These are phyloP conservation scores for Paraphoma sp. DNA, from an alignment of 2,329 filamentous ascomycete species.

Conservation along the genomic window DNA sequence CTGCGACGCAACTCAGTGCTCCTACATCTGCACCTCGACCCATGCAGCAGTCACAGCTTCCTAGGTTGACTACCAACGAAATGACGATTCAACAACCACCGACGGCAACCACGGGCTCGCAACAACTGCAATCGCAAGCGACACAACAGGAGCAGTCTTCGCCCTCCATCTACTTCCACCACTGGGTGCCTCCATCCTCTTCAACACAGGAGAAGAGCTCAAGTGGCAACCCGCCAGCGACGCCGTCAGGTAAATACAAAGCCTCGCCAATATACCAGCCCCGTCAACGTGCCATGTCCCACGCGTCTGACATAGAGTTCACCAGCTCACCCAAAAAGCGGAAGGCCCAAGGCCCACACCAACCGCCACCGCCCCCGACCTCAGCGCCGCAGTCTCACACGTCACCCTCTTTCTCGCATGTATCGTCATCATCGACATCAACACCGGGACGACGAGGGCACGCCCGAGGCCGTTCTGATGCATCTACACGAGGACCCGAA, in stretches of 20 bases:
- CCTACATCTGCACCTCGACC: constrained; percentile 54
- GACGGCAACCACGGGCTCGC: constrained; percentile 46
- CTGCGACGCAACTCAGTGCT: constrained; percentile 33
- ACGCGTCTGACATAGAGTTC: constrained; percentile 64
- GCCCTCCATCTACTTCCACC: constrained; percentile 85
- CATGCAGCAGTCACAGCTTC: constrained; percentile 55
- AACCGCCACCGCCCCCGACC: constrained; percentile 58
- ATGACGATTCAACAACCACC: constrained; percentile 58
- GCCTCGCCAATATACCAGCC: constrained; percentile 48
- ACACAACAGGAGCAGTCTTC: constrained; percentile 68
- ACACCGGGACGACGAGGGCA: constrained; percentile 66
- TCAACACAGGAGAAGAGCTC: constrained; percentile 63
- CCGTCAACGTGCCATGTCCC: constrained; percentile 58
- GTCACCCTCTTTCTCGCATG: constrained; percentile 61
- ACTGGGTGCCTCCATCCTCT: constrained; percentile 81
- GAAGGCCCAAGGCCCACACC: constrained; percentile 69
- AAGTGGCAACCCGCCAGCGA: constrained; percentile 70
- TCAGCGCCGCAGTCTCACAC: constrained; percentile 56
- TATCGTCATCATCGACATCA: constrained; percentile 61
- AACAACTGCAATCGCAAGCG: constrained; percentile 56
- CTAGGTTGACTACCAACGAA: constrained; percentile 60
- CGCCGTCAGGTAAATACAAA: constrained; percentile 70
- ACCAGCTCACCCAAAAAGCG: constrained; percentile 84
- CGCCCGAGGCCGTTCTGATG: constrained; percentile 70
- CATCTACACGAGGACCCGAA: constrained; percentile 54